Base-by-base conservation (phyloP, 129 eudicot genomes). In the Lonicera japonica region DNA sequence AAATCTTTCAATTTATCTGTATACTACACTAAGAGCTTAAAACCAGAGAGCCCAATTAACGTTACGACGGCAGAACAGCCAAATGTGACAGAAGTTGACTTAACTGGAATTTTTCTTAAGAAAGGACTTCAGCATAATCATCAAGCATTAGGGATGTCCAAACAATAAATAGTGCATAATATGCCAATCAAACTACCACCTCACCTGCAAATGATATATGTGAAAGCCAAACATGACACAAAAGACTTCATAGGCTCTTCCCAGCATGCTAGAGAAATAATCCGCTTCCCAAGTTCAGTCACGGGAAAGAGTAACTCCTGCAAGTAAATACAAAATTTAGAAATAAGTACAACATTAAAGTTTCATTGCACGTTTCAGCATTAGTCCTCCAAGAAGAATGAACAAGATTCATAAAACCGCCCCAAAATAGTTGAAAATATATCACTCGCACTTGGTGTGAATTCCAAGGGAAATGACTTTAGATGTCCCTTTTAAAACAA, bases 291-390 rank as follows among this genome's bases (percentile, higher is more conserved):
- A 36, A 82, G 45, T 70, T 77, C 74, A 0, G 45, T 65, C 45
- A 75, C 24, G 21, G 97, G 97, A 65, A 69, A 77, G 25, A 84
- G 78, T 74, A 90, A 68, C 75, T 90, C 97, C 97, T 90, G 85
- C 77, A 81, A 53, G 67, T 62, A 70, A 38, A 75, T 20, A 17
- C 15, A 62, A 24, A 38, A 39, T 21, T 25, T 58, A 58, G 36
- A 57, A 68, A 58, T 24, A 8, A 18, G 25, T 1, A 8, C 13
- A 69, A 36, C 6, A 57, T 11, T 54, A 58, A 2, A 54, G 58
- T 8, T 16, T 12, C 53, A 6, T 29, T 51, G 24, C 8, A 57
- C 34, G 25, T 25, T n/a, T 50, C 63, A 64, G 48, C 13, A 3
- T 9, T 29, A 29, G 38, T 22, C 4, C 58, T 16, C 21, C 23